Evolutionary conservation across 805 yeast species (phyloP), one percentile per base, ranked within the genome.

Genomic region (Candida railenensis): DNA sequence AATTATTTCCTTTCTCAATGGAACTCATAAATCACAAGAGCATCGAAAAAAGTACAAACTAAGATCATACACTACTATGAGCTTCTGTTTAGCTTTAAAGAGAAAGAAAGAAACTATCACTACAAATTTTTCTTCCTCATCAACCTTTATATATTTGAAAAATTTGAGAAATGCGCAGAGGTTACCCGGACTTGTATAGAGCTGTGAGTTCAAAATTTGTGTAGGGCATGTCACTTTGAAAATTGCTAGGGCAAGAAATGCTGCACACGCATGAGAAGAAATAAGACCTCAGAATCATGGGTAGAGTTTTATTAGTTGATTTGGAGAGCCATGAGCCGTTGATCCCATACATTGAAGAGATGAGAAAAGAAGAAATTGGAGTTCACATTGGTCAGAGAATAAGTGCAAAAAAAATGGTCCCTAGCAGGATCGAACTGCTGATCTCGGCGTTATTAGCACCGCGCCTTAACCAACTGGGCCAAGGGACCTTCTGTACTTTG

Each of bases 381-480:
- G 9, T n/a, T 12, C 8, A 28, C 8, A 28, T 8, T 28, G 11
- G 12, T 28, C 15, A 12, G 36, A 8, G 14, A 15, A 15, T 4
- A 25, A 25, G 11, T 25, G 30, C 30, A 41, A 41, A 41, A 41
- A 28, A 56, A 67, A 61, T 82, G 88, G 81, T 82, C 86, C 86
- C 86, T 82, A 81, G 86, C 88, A 80, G 88, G 88, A 81, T 82
- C 88, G 88, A 82, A 82, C 88, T 80, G 88, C 86, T 81, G 88
- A 82, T 82, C 88, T 72, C 59, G 76, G 77, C 75, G 76, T 71
- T 71, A 71, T 71, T 71, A 71, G 76, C 77, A 71, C 77, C 76
- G 60, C 76, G 76, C 76, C 76, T 67, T 71, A 70, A 71, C 77
- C 76, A 71, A 71, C 77, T 71, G 72, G 77, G 77, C 76, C 76